phyloP scores from a whole-genome alignment of 176 grass and related monocot species.

The Oryza coarctata region DNA sequence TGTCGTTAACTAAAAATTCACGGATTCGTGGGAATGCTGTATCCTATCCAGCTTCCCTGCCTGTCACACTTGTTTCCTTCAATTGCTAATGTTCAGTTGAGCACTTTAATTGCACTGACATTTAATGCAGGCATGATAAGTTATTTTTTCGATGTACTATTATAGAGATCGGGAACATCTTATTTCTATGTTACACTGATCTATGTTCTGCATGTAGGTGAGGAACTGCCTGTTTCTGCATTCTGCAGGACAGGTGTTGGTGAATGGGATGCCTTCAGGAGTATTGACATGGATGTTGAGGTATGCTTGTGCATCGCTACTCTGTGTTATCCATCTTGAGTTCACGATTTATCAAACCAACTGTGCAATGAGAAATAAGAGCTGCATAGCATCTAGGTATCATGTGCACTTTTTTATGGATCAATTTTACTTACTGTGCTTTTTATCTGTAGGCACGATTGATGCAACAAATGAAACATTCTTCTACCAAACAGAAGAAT shows the following conservation, averaged over 20 bases:
- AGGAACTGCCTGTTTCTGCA: constrained; percentile 64
- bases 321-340: not conserved
- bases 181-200: constrained; percentile 8
- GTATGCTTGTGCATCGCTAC: constrained; percentile 23
- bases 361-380: not conserved
- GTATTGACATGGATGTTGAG: constrained; percentile 89
- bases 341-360: not conserved
- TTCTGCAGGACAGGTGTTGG: constrained; percentile 68
- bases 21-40: not conserved
- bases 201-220: constrained; percentile 46
- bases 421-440: constrained; percentile 1
- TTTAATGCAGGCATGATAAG: constrained; percentile 3
- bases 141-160: not conserved
- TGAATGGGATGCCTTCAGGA: constrained; percentile 89
- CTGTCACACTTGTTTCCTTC: not conserved
- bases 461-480: constrained; percentile 46
- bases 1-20: not conserved
- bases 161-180: constrained; percentile 1
- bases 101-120: not conserved
- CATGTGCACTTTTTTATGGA: constrained; percentile 4
- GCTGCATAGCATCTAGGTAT: not conserved
- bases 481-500: constrained; percentile 51
- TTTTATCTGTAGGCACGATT: constrained; percentile 53
- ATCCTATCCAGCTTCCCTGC: not conserved
- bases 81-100: not conserved